A percentile compares a stretch with the other conserved stretches of the same genome.
Evolutionary conservation across 1,284 basidiomycete genomes (phyloP).

Genomic region (Irpex sp.): DNA sequence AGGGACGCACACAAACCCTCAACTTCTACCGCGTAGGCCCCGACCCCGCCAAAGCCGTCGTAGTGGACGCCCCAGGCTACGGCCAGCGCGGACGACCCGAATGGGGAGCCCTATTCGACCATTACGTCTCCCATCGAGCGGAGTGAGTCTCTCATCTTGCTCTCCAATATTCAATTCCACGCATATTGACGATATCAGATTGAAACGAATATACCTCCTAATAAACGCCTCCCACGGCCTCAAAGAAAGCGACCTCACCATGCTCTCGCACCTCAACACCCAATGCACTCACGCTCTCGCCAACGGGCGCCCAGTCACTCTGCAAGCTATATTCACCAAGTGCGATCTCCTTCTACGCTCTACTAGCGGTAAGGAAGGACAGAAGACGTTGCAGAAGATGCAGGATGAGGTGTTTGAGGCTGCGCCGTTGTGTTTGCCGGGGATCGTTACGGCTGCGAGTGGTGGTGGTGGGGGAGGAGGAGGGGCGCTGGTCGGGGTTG

Average conservation of each 20-base stretch:
- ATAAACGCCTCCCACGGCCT: slow-evolving; percentile 66
- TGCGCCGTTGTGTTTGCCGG: slow-evolving; percentile 60
- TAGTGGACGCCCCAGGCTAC: slow-evolving; percentile 79
- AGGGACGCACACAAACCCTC: slow-evolving; percentile 68
- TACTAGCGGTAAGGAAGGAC: slow-evolving; percentile 19
- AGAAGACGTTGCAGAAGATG: slow-evolving; percentile 28
- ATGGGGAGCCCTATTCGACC: slow-evolving; percentile 67
- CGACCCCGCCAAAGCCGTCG: slow-evolving; percentile 50
- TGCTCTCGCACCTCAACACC: slow-evolving; percentile 53
- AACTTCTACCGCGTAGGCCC: slow-evolving; percentile 68
- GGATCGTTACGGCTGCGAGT: slow-evolving; percentile 53
- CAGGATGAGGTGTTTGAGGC: slow-evolving; percentile 41
- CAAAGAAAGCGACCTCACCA: slow-evolving; percentile 50
- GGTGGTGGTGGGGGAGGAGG: slow-evolving; percentile 23
- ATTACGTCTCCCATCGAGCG: slow-evolving; percentile 55
- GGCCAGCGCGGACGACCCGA: slow-evolving; percentile 67
- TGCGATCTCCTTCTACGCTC: slow-evolving; percentile 38
- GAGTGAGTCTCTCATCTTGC: slow-evolving; percentile 36
- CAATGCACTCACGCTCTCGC: slow-evolving; percentile 27
- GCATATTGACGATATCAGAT: slow-evolving; percentile 33
- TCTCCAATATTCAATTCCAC: not conserved
- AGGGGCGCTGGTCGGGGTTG: slow-evolving; percentile 46
- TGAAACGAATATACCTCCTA: slow-evolving; percentile 65
- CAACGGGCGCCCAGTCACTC: too few relatives aligned
- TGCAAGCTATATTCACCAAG: slow-evolving; percentile 73